Base-by-base conservation (phyloP, 2,329 filamentous ascomycete genomes). In the Niveomyces coronatus region DNA sequence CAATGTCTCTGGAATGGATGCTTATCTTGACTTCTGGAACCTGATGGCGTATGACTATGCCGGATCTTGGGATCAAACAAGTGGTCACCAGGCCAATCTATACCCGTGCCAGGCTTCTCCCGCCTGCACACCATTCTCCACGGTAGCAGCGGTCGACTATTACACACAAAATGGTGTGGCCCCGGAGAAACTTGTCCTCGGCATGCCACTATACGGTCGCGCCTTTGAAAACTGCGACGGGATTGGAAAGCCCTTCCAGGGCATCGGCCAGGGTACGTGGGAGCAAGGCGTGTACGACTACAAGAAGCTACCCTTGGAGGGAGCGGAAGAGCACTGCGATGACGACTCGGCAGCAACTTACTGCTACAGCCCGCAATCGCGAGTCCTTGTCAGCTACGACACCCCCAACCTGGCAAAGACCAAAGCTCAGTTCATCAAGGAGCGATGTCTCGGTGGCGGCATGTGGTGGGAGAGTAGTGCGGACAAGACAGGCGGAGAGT, bases 401-500 rank as follows among this genome's bases (percentile, higher is more conserved):
- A 89, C 76, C 2, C 71, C 77, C 1, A 61, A 66, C 3, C 75
- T 87, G 56, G 81, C 78, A 4, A 65, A 66, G 47, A 55, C 62
- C 47, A 96, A 95, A 66, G 77, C 79, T 2, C 63, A 73, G 9
- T 94, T 78, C 55, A 74, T 95, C 53, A 72, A 68, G 52, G 56
- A 72, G 15, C 64, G 70, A 31, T 67, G 74, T 0, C 70, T 95
- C 0, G 88, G 87, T 2, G 89, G 89, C 14, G 85, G 74, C n/a
- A 95, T 96, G 88, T 96, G 86, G 86, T 94, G 87, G 87, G 88
- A 95, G 63, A 85, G 77, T 50, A 89, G 82, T 51, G 79, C 75
- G 1, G 89, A 95, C 56, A 79, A 78, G 53, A 54, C 60, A 3
- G 78, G 76, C 0, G 64, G 68, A 0, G 60, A 70, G 37, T 89